phyloP scores from a whole-genome alignment of 164 flowering plant genomes.

The Annona squamosa region DNA sequence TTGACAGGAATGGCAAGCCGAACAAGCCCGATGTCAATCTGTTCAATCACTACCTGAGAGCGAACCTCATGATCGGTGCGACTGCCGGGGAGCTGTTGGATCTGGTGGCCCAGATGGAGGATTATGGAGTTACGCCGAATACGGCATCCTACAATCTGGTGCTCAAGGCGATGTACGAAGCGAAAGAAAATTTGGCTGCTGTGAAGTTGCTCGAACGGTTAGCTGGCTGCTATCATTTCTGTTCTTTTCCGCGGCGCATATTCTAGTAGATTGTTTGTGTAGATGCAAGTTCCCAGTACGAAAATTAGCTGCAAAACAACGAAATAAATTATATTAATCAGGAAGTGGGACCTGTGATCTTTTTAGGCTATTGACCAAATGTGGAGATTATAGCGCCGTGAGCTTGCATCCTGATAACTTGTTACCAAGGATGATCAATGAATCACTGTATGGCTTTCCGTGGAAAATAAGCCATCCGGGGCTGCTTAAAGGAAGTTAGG shows the following conservation, averaged over 20 bases:
- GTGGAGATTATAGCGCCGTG: too few relatives aligned
- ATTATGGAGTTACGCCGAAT: slow-evolving; percentile 49
- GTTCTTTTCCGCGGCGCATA: background rate
- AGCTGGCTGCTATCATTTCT: background rate
- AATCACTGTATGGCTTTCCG: too few relatives aligned
- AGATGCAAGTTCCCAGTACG: background rate
- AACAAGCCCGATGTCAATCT: slow-evolving; percentile 68
- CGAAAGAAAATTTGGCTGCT: slow-evolving; percentile 55
- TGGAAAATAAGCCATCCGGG: too few relatives aligned
- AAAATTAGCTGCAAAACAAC: background rate
- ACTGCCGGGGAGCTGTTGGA: slow-evolving; percentile 57
- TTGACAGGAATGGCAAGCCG: slow-evolving; percentile 70
- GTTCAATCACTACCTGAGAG: slow-evolving; percentile 73
- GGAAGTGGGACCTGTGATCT: too few relatives aligned
- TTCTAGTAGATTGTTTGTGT: too few relatives aligned
- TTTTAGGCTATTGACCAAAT: too few relatives aligned
- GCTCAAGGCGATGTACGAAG: slow-evolving; percentile 62
- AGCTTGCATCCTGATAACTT: too few relatives aligned
- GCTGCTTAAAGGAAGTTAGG: too few relatives aligned
- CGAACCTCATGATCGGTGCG: slow-evolving; percentile 61
- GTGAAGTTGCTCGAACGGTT: slow-evolving; percentile 69
- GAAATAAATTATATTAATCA: too few relatives aligned
- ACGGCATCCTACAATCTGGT: slow-evolving; percentile 83
- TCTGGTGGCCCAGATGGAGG: slow-evolving; percentile 63
- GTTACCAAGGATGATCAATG: too few relatives aligned